Percentiles rank a stretch among this genome's conserved stretches.
These are phyloP conservation scores for Beta corolliflora DNA, from an alignment of 179 eudicot species.

Conservation along the genomic window DNA sequence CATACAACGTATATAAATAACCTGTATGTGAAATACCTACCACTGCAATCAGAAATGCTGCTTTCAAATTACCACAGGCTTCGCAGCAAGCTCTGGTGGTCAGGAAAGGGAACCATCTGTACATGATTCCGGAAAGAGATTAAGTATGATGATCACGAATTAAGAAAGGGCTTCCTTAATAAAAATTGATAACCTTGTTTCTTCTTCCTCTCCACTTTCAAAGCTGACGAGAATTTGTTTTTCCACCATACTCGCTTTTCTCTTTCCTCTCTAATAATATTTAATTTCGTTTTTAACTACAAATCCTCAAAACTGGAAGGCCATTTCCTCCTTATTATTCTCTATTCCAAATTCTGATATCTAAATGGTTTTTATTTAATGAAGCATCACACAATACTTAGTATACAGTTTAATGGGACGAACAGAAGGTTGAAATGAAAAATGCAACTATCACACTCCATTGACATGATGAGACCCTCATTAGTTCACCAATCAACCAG, in stretches of 20 bases:
- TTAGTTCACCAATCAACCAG: background rate
- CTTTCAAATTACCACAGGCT: slow-evolving; percentile 95
- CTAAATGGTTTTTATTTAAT: background rate
- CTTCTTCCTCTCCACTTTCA: background rate
- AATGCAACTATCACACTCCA: background rate
- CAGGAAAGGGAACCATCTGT: slow-evolving; percentile 97
- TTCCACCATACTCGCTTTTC: background rate
- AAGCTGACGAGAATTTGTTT: too few species aligned
- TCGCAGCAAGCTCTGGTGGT: slow-evolving; percentile 88
- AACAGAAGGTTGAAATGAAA: background rate
- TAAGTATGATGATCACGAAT: background rate
- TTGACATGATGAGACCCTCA: background rate
- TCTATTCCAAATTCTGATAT: background rate
- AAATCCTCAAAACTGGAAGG: background rate
- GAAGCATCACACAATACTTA: background rate
- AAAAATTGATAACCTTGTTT: background rate
- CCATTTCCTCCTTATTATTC: background rate
- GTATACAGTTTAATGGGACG: background rate
- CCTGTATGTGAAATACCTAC: slow-evolving; percentile 42
- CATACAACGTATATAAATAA: background rate
- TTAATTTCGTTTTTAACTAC: background rate
- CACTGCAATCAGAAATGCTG: slow-evolving; percentile 97
- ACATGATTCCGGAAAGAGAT: slow-evolving; percentile 19
- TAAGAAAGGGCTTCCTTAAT: background rate
- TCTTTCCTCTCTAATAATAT: background rate